Percentiles rank a stretch among this genome's conserved stretches.
These are phyloP conservation scores for Penicillium sp. DNA, from an alignment of 2,329 filamentous ascomycete genomes.

Conservation along the genomic window DNA sequence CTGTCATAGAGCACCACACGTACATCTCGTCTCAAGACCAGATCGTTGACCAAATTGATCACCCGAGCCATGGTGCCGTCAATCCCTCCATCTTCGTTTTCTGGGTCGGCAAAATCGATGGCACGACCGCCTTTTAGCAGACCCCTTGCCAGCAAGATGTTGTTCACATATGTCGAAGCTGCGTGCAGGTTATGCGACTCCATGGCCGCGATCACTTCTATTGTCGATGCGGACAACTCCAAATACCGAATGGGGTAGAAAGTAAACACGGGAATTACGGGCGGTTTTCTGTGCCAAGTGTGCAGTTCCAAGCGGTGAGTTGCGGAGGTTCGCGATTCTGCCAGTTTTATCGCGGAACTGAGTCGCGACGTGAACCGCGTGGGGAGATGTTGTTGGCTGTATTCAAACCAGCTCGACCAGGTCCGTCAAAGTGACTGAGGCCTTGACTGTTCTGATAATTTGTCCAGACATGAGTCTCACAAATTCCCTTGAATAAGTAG, in stretches of 20 bases:
- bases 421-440: background rate
- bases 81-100: conserved; percentile 56
- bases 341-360: background rate
- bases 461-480: too few relatives aligned
- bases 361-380: background rate
- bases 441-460: too few relatives aligned
- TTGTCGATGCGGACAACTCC: conserved; percentile 13
- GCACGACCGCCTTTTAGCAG: conserved; percentile 55
- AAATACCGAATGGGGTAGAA: conserved; percentile 42
- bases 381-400: background rate
- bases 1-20: conserved; percentile 31
- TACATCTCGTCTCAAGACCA: conserved; percentile 87
- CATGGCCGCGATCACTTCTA: conserved; percentile 33
- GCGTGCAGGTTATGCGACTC: conserved; percentile 53
- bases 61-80: conserved; percentile 75
- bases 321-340: conserved; percentile 8
- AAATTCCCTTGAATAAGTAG: too few relatives aligned
- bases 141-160: conserved; percentile 61
- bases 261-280: conserved; percentile 40
- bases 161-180: conserved; percentile 63
- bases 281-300: conserved; percentile 15
- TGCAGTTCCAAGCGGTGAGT: conserved; percentile 17
- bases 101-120: conserved; percentile 76
- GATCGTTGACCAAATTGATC: conserved; percentile 89
- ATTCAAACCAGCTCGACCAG: background rate